A percentile compares a stretch with the other conserved stretches of the same genome.
phyloP scores from a whole-genome alignment of 169 alveolate species.

The Plasmodium vinckei region DNA sequence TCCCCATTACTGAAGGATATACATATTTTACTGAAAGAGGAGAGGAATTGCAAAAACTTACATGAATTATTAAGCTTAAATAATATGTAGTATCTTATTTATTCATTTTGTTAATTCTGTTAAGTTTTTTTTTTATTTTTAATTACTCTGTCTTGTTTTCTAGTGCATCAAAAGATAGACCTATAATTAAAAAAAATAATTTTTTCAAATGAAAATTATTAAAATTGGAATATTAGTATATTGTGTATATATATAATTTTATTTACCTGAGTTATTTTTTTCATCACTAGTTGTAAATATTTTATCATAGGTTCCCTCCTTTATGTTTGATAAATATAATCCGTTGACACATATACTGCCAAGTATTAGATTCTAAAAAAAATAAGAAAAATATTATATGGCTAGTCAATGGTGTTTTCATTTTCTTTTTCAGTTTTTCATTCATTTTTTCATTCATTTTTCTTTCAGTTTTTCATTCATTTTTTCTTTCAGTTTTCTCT shows the following conservation, averaged over 20 bases:
- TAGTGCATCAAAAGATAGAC: conserved; percentile 59
- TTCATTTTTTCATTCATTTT: background rate
- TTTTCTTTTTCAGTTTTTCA: too few species aligned
- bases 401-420: too few species aligned
- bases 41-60: background rate
- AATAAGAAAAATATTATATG: too few species aligned
- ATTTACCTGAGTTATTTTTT: conserved; percentile 54
- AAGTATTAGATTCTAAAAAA: conserved; percentile 10
- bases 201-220: too few species aligned
- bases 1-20: conserved; percentile 71
- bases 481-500: background rate
- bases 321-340: conserved; percentile 22
- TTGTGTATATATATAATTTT: too few species aligned
- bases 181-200: conserved; percentile 15
- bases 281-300: conserved; percentile 35
- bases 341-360: conserved; percentile 70
- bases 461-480: background rate
- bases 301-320: conserved; percentile 16
- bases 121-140: background rate
- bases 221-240: too few species aligned
- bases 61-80: background rate
- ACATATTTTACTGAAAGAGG: conserved; percentile 29
- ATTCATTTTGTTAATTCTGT: background rate
- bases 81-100: background rate
- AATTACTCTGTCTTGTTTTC: conserved; percentile 49